Base-by-base conservation (phyloP, 768 basidiomycete genomes). In the Tylopilus sp. region DNA sequence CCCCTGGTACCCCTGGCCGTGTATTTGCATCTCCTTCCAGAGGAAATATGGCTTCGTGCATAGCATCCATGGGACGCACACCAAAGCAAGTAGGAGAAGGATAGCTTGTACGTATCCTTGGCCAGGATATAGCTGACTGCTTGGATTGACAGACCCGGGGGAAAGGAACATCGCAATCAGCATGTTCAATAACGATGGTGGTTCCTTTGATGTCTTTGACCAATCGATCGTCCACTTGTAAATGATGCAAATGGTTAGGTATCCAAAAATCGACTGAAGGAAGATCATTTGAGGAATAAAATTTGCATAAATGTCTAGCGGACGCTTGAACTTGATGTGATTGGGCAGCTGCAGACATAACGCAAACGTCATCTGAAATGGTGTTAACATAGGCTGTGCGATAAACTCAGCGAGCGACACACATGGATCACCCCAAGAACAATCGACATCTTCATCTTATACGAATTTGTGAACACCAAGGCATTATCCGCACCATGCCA, bases 371-470 rank as follows among this genome's bases (percentile, higher is more conserved):
- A 99, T 99, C 95, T 99, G 57, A 21, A 50, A 61, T 20, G 40
- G 50, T 25, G 42, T 65, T 50, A 56, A 51, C 52, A 53, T 15
- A 50, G 41, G 40, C 22, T 15, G 23, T 33, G 40, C 10, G 35
- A 53, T 36, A 43, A 47, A 49, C 26, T 42, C 33, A 40, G 36
- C 41, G 35, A 39, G 45, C 72, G 85, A 60, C 73, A 21, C 51
- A 98, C 95, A 69, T 99, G 95, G 53, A 89, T 88, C 57, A 99
- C 95, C 68, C 97, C 97, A 47, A 99, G 71, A 31, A 98, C 82
- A 64, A 99, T 86, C 20, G 92, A 90, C 92, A 98, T 93, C 76
- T 99, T 98, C 97, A 99, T 99, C 84, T 98, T 99, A 77, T 95
- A 95, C 35, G 95, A 98, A 72, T 99, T 99, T 47, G 88, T 88